phyloP scores from a whole-genome alignment of 2,329 filamentous ascomycete genomes.

The Tolypocladium tundrense region DNA sequence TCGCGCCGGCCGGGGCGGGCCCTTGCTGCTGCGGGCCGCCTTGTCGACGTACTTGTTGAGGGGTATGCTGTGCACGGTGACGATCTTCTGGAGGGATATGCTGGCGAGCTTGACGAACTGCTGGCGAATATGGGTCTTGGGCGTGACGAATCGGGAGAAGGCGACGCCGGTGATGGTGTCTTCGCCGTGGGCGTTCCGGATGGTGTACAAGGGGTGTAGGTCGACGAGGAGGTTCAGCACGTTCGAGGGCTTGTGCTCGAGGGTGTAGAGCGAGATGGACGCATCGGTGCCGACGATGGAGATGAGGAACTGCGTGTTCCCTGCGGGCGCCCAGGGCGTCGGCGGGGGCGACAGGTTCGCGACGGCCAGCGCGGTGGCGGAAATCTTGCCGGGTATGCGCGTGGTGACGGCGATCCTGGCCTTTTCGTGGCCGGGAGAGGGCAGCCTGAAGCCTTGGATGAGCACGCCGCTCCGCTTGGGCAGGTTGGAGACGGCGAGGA shows the following conservation, averaged over 20 bases:
- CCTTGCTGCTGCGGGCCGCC: conserved; percentile 20
- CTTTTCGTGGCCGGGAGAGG: conserved; percentile 22
- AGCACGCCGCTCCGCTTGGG: conserved; percentile 48
- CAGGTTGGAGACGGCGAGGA: conserved; percentile 48
- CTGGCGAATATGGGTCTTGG: conserved; percentile 29
- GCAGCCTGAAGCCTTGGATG: conserved; percentile 46
- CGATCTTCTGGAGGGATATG: conserved; percentile 68
- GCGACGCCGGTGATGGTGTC: conserved; percentile 48
- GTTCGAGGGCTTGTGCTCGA: conserved; percentile 52
- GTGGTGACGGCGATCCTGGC: conserved; percentile 41
- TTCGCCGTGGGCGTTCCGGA: conserved; percentile 42
- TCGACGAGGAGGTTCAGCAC: conserved; percentile 39
- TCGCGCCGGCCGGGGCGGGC: conserved; percentile 42
- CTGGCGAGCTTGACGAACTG: conserved; percentile 62
- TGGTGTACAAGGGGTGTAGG: conserved; percentile 40
- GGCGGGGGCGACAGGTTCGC: conserved; percentile 52
- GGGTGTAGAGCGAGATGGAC: conserved; percentile 66
- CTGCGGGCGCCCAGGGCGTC: conserved; percentile 38
- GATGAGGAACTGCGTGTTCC: conserved; percentile 66
- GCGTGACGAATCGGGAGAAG: conserved; percentile 47
- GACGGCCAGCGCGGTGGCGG: conserved; percentile 69
- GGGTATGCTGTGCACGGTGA: conserved; percentile 70
- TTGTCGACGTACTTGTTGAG: conserved; percentile 39
- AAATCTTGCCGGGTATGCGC: conserved; percentile 56
- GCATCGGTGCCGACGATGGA: conserved; percentile 73